A percentile compares a stretch with the other conserved stretches of the same genome.
phyloP scores from a whole-genome alignment of 1,284 basidiomycete species.

The Cryptococcus sp. region DNA sequence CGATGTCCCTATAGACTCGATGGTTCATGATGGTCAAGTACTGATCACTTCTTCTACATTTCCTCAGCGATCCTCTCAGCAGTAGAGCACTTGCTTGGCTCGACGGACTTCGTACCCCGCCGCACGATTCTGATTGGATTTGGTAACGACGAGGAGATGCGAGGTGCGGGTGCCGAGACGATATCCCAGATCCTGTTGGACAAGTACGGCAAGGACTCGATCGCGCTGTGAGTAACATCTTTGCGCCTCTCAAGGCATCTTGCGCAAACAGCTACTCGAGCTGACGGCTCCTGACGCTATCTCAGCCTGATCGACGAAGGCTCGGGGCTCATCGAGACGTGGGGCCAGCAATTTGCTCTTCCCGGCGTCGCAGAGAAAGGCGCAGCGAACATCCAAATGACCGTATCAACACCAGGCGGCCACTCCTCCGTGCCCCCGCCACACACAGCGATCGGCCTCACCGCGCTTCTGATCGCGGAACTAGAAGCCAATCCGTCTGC shows the following conservation, averaged over 20 bases:
- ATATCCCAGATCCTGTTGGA: conserved; percentile 48
- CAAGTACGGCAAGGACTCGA: conserved; percentile 53
- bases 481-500: conserved; percentile 50
- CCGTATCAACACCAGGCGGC: conserved; percentile 48
- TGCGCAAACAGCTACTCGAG: not conserved
- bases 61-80: conserved; percentile 58
- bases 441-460: conserved; percentile 53
- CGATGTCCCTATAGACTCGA: not conserved
- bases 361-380: conserved; percentile 59
- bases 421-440: conserved; percentile 51
- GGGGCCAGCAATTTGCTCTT: conserved; percentile 48
- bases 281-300: not conserved
- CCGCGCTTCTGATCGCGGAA: conserved; percentile 45
- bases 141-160: conserved; percentile 61
- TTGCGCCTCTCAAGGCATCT: not conserved
- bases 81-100: conserved; percentile 60
- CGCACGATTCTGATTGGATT: conserved; percentile 56
- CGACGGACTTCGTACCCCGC: conserved; percentile 55
- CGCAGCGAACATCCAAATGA: conserved; percentile 40
- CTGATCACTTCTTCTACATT: not conserved
- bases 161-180: conserved; percentile 51
- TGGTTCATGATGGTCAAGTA: not conserved
- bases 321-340: conserved; percentile 48
- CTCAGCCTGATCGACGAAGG: conserved; percentile 56
- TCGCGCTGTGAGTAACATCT: conserved; percentile 40